These are phyloP conservation scores for Trichoderma asperelloides DNA, from an alignment of 495 filamentous ascomycete species.

Conservation along the genomic window DNA sequence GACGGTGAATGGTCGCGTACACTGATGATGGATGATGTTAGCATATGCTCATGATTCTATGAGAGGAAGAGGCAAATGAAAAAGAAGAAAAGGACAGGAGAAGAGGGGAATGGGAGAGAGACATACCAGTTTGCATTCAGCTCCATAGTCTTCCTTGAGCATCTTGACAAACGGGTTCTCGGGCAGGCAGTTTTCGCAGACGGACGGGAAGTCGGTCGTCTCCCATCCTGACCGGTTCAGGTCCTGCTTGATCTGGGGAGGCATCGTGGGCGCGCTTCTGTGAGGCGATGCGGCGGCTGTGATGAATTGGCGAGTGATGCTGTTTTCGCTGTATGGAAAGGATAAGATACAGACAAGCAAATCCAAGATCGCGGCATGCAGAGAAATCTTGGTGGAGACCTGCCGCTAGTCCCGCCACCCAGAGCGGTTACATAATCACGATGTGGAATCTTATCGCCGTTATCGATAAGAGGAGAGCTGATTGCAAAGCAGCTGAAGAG, in stretches of 20 bases:
- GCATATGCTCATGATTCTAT: neutral
- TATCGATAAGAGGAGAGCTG: neutral
- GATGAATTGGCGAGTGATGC: neutral
- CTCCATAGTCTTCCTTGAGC: conserved; percentile 90
- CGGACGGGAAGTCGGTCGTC: conserved; percentile 69
- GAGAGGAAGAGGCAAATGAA: neutral
- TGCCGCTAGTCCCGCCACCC: neutral
- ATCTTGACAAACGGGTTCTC: conserved; percentile 98
- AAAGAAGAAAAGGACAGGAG: neutral
- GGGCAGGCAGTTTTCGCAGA: conserved; percentile 71
- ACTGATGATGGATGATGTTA: conserved; percentile 26
- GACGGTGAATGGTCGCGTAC: conserved; percentile 90
- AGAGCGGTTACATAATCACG: neutral
- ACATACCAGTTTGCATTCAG: conserved; percentile 55
- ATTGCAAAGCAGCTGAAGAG: neutral
- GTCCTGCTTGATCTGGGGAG: conserved; percentile 81
- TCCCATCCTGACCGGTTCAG: conserved; percentile 96
- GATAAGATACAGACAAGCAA: neutral
- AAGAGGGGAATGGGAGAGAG: too few species aligned
- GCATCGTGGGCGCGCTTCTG: conserved; percentile 25
- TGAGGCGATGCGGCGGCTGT: neutral
- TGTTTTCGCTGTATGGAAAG: neutral
- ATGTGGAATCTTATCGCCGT: conserved; percentile 5
- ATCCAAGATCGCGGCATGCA: conserved; percentile 2
- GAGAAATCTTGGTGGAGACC: conserved; percentile 5